Percentiles rank a stretch among this genome's conserved stretches.
phyloP scores from a whole-genome alignment of 106 monocot genomes.

The Allium cepa region DNA sequence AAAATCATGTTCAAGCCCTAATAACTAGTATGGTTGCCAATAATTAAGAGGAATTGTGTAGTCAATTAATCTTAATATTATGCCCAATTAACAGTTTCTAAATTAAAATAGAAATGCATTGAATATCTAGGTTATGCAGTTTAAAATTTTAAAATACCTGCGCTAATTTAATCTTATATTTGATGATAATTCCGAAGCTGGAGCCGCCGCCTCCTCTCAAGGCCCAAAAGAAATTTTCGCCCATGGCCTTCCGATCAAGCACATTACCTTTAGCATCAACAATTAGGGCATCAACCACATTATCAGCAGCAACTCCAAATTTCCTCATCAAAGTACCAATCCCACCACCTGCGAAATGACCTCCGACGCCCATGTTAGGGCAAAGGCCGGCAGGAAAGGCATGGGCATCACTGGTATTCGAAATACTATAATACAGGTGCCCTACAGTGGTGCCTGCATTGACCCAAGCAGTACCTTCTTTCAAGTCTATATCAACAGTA shows the following conservation, averaged over 20 bases:
- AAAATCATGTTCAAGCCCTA: too few relatives aligned
- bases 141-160: too few relatives aligned
- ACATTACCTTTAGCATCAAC: slow-evolving; percentile 24
- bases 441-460: slow-evolving; percentile 36
- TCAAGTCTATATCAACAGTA: slow-evolving; percentile 8
- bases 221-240: slow-evolving; percentile 63
- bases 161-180: slow-evolving; percentile 17
- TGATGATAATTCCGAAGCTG: slow-evolving; percentile 18
- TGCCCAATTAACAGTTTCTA: too few relatives aligned
- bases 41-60: too few relatives aligned
- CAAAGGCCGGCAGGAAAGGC: slow-evolving; percentile 43
- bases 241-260: slow-evolving; percentile 32
- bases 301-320: slow-evolving; percentile 31
- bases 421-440: slow-evolving; percentile 32
- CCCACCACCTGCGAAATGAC: slow-evolving; percentile 44
- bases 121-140: too few relatives aligned
- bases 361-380: slow-evolving; percentile 37
- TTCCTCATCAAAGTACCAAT: slow-evolving; percentile 34
- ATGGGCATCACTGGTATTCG: not conserved
- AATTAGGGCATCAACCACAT: slow-evolving; percentile 26
- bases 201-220: slow-evolving; percentile 41
- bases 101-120: too few relatives aligned
- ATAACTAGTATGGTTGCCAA: too few relatives aligned
- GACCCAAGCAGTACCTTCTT: slow-evolving; percentile 27
- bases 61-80: too few relatives aligned